Conservation (phyloP, 306 rosid genomes). For the Hylodesmum podocarpum region DNA sequence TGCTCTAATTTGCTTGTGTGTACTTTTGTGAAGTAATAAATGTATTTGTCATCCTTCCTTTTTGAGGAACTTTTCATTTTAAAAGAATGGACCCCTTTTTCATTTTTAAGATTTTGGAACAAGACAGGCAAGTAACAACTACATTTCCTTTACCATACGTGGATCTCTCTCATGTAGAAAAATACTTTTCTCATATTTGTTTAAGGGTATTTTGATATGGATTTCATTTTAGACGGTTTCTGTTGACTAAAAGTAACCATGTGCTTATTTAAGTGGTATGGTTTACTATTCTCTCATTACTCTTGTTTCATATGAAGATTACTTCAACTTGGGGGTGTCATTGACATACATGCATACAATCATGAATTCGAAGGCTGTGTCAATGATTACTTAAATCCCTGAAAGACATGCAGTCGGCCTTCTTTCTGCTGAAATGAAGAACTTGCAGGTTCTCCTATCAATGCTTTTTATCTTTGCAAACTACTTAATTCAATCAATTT, state of each 20-base stretch:
- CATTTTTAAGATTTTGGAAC: not conserved
- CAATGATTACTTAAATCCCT: constrained; percentile 13
- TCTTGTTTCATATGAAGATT: constrained; percentile 32
- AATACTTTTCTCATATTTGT: not conserved
- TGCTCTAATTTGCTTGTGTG: constrained; percentile 12
- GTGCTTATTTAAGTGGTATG: not conserved
- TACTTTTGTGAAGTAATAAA: constrained; percentile 9
- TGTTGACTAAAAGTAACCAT: constrained; percentile 2
- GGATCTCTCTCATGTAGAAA: constrained; percentile 4
- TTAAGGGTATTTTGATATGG: not conserved
- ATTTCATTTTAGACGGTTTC: not conserved
- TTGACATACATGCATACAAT: constrained; percentile 11
- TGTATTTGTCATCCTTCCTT: constrained; percentile 12
- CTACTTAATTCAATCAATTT: not conserved
- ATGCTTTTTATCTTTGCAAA: constrained; percentile 19
- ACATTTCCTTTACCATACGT: constrained; percentile 12
- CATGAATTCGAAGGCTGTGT: constrained; percentile 15
- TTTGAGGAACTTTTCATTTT: not conserved
- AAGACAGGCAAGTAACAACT: not conserved
- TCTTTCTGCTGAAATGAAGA: constrained; percentile 57
- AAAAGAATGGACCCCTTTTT: constrained; percentile 5
- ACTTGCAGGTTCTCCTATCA: constrained; percentile 41
- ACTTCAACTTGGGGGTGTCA: not conserved
- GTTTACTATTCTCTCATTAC: constrained; percentile 19
- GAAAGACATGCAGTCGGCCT: constrained; percentile 42